Percentiles rank a stretch among this genome's conserved stretches.
These are phyloP conservation scores for Spergularia bocconei DNA, from an alignment of 148 eudicot genomes.

Conservation along the genomic window DNA sequence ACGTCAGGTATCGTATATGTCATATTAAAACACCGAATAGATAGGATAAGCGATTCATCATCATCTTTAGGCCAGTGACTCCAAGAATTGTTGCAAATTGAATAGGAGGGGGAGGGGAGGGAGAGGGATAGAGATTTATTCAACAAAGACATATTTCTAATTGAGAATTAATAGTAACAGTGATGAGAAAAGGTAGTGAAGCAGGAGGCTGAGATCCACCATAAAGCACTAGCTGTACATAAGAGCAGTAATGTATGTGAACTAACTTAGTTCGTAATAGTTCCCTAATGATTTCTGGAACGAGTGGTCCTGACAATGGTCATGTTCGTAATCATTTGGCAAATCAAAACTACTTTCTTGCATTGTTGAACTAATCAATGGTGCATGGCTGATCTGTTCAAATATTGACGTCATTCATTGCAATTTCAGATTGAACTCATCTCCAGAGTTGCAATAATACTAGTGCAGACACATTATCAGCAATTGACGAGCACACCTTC, in stretches of 20 bases:
- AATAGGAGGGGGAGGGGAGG: too few relatives aligned
- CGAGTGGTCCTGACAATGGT: neutral
- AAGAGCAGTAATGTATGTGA: neutral
- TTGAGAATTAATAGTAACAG: too few relatives aligned
- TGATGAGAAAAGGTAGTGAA: neutral
- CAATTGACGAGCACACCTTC: conserved; percentile 71
- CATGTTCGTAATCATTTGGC: neutral
- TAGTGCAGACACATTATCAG: conserved; percentile 71
- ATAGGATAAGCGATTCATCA: neutral
- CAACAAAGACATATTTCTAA: too few relatives aligned
- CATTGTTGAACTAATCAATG: neutral
- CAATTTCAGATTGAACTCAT: conserved; percentile 82
- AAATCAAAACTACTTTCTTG: neutral
- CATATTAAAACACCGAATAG: neutral
- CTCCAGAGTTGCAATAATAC: conserved; percentile 62
- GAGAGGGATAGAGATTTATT: too few relatives aligned
- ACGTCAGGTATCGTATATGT: too few relatives aligned
- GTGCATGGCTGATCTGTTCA: neutral
- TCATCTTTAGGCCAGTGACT: neutral
- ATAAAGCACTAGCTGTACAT: neutral
- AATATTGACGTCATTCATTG: conserved; percentile 9
- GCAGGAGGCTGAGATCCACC: neutral
- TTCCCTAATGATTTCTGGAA: neutral
- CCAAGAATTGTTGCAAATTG: neutral
- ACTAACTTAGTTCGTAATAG: neutral